These are phyloP conservation scores for Ophioceras dolichostomum DNA, from an alignment of 2,329 filamentous ascomycete genomes.

Conservation along the genomic window DNA sequence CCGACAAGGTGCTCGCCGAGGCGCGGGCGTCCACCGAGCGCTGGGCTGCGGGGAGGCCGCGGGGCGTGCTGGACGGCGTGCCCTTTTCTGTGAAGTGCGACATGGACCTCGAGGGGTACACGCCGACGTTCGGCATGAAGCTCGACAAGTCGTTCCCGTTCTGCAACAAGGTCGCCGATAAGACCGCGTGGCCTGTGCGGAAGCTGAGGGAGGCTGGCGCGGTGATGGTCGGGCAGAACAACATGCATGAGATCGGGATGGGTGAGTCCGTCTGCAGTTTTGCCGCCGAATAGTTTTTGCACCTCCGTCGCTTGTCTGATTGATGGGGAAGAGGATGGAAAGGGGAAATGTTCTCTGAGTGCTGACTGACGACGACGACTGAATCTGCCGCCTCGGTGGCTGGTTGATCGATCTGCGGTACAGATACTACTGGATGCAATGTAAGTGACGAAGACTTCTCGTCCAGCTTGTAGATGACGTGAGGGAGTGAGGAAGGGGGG, in stretches of 20 bases:
- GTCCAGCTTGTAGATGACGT: too few species aligned
- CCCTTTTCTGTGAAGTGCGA: slow-evolving; percentile 81
- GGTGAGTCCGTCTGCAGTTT: too few species aligned
- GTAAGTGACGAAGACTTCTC: slow-evolving; percentile 22
- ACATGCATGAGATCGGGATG: slow-evolving; percentile 71
- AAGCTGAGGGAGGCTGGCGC: slow-evolving; percentile 65
- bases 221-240: slow-evolving; percentile 62
- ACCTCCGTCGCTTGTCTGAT: slow-evolving; percentile 10
- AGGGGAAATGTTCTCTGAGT: too few species aligned
- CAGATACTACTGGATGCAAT: slow-evolving; percentile 76
- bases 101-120: slow-evolving; percentile 57
- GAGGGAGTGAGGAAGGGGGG: too few species aligned
- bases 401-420: background rate
- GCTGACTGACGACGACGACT: background rate
- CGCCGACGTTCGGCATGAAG: slow-evolving; percentile 51
- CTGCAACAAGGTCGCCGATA: slow-evolving; percentile 34
- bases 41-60: slow-evolving; percentile 52
- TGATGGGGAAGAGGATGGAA: too few species aligned
- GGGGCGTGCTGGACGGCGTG: slow-evolving; percentile 67
- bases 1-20: slow-evolving; percentile 49
- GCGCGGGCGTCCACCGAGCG: slow-evolving; percentile 63
- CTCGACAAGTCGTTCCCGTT: slow-evolving; percentile 39
- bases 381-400: background rate
- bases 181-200: slow-evolving; percentile 58
- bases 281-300: slow-evolving; percentile 4